These are phyloP conservation scores for Ophiosphaerella narmari DNA, from an alignment of 2,329 filamentous ascomycete species.

Conservation along the genomic window DNA sequence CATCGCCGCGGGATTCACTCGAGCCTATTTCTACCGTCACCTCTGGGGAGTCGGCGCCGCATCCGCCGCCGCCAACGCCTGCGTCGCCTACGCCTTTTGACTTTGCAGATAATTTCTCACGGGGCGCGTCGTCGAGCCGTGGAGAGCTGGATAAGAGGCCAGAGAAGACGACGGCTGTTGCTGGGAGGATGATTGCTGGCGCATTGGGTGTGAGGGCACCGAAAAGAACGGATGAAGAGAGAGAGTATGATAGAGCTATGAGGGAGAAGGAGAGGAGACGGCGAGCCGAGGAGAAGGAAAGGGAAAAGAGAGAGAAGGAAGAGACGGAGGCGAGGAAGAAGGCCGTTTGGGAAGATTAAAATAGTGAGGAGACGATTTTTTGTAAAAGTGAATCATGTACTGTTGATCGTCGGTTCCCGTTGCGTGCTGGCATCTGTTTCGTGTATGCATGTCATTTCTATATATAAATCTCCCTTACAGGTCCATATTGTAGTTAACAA, in stretches of 20 bases:
- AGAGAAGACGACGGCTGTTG: slow-evolving; percentile 93
- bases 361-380: not conserved
- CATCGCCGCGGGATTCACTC: slow-evolving; percentile 13
- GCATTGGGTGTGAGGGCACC: slow-evolving; percentile 82
- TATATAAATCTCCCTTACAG: no score
- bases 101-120: slow-evolving; percentile 32
- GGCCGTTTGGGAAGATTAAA: slow-evolving; percentile 78
- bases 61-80: slow-evolving; percentile 43
- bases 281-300: slow-evolving; percentile 72
- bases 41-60: slow-evolving; percentile 17
- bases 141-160: slow-evolving; percentile 57
- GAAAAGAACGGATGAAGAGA: slow-evolving; percentile 84
- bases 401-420: not conserved
- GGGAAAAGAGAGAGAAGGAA: slow-evolving; percentile 65
- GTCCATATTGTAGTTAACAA: no score
- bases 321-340: slow-evolving; percentile 74
- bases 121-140: slow-evolving; percentile 12
- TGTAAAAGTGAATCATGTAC: not conserved
- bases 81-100: slow-evolving; percentile 42
- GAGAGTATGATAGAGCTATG: slow-evolving; percentile 80
- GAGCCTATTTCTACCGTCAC: slow-evolving; percentile 23
- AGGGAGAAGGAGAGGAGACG: slow-evolving; percentile 83
- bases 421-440: no score
- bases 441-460: no score
- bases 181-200: slow-evolving; percentile 85